phyloP scores from a whole-genome alignment of 2,329 filamentous ascomycete genomes.

The Colletotrichum abscissum region DNA sequence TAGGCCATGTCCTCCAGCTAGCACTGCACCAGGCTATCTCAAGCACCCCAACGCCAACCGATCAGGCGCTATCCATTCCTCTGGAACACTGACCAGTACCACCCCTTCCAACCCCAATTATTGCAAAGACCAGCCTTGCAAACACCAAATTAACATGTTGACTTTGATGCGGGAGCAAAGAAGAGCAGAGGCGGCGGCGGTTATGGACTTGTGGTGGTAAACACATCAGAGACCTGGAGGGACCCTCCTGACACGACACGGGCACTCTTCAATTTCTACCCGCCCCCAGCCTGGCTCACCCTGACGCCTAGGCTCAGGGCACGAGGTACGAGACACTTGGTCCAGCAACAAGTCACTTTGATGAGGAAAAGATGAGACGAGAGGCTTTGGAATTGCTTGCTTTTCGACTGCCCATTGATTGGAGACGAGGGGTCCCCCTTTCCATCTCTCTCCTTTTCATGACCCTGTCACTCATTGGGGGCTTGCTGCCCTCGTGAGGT shows the following conservation, averaged over 20 bases:
- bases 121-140: constrained; percentile 26
- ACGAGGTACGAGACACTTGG: background rate
- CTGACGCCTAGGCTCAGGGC: background rate
- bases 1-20: constrained; percentile 8
- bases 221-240: background rate
- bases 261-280: background rate
- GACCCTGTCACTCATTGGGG: background rate
- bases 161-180: background rate
- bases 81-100: constrained; percentile 22
- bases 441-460: constrained; percentile 5
- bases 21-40: constrained; percentile 11
- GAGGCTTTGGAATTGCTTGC: background rate
- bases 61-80: constrained; percentile 17
- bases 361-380: background rate
- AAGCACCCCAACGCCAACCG: constrained; percentile 7
- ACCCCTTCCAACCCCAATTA: constrained; percentile 15
- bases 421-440: background rate
- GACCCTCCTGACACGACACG: background rate
- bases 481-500: background rate
- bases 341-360: constrained; percentile 1
- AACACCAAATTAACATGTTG: constrained; percentile 13
- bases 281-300: background rate
- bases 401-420: background rate
- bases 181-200: background rate
- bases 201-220: background rate